phyloP scores from a whole-genome alignment of 2,329 filamentous ascomycete genomes.

The Pestalotiopsis sp. region DNA sequence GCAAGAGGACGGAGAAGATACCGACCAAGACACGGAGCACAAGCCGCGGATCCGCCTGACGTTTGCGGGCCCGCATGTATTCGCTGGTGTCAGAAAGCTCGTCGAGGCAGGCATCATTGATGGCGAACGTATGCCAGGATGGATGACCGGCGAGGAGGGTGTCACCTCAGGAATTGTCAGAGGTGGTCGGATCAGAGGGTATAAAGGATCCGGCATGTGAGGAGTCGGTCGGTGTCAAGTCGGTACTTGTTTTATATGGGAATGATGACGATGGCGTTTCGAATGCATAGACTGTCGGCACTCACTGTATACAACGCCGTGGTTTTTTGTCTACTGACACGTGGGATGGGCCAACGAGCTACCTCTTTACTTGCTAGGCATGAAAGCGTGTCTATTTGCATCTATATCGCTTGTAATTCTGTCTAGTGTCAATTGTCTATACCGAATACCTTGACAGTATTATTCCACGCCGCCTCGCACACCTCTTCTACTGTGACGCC shows the following conservation, averaged over 20 bases:
- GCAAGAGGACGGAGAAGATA: slow-evolving; percentile 20
- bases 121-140: slow-evolving; percentile 79
- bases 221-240: slow-evolving; percentile 14
- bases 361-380: not conserved
- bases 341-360: not conserved
- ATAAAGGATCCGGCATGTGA: slow-evolving; percentile 56
- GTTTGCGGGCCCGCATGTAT: slow-evolving; percentile 77
- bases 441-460: slow-evolving; percentile 79
- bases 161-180: slow-evolving; percentile 74
- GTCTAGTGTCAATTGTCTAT: slow-evolving; percentile 52
- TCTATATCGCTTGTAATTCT: not conserved
- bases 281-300: not conserved
- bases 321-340: not conserved
- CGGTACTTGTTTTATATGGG: not conserved
- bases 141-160: slow-evolving; percentile 88
- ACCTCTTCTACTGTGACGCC: slow-evolving; percentile 79
- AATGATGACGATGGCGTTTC: slow-evolving; percentile 4
- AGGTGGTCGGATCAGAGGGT: slow-evolving; percentile 64
- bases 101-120: slow-evolving; percentile 78
- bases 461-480: slow-evolving; percentile 82
- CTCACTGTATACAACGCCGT: not conserved
- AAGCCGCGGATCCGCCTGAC: slow-evolving; percentile 65
- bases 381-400: not conserved
- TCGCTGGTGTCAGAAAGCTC: slow-evolving; percentile 76
- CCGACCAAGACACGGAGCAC: slow-evolving; percentile 41